Conservation (phyloP, 2,329 filamentous ascomycete genomes). For the Fusarium algeriense region DNA sequence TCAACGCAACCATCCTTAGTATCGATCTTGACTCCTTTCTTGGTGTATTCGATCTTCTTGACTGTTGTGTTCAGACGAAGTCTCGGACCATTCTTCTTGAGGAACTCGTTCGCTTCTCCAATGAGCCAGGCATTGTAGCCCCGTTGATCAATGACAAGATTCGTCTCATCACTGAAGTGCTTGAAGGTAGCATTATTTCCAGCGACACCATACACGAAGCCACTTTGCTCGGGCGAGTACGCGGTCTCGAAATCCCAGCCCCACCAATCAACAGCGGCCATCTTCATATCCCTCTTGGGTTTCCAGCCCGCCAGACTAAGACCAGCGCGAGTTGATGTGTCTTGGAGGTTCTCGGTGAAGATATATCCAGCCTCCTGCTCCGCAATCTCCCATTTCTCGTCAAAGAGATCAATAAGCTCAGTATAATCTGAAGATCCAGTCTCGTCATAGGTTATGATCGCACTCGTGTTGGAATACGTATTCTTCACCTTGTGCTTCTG, state of each 20-base stretch:
- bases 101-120: constrained; percentile 68
- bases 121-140: constrained; percentile 70
- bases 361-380: constrained; percentile 68
- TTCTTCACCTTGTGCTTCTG: constrained; percentile 70
- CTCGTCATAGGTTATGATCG: constrained; percentile 68
- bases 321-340: constrained; percentile 70
- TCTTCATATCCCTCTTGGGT: constrained; percentile 62
- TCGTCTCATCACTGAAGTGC: constrained; percentile 70
- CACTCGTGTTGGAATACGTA: constrained; percentile 68
- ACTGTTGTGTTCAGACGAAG: constrained; percentile 70
- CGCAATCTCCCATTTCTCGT: constrained; percentile 59
- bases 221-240: constrained; percentile 66
- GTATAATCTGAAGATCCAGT: constrained; percentile 65
- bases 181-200: constrained; percentile 72
- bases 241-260: constrained; percentile 69
- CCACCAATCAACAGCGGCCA: constrained; percentile 69
- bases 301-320: constrained; percentile 72
- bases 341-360: constrained; percentile 70
- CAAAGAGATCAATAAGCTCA: constrained; percentile 63
- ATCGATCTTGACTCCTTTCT: constrained; percentile 66
- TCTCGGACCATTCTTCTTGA: constrained; percentile 65
- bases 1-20: constrained; percentile 67
- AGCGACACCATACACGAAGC: constrained; percentile 66
- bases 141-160: constrained; percentile 70
- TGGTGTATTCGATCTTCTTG: constrained; percentile 64